Conservation (phyloP, 345 rosid species). For the Linum lewisii region DNA sequence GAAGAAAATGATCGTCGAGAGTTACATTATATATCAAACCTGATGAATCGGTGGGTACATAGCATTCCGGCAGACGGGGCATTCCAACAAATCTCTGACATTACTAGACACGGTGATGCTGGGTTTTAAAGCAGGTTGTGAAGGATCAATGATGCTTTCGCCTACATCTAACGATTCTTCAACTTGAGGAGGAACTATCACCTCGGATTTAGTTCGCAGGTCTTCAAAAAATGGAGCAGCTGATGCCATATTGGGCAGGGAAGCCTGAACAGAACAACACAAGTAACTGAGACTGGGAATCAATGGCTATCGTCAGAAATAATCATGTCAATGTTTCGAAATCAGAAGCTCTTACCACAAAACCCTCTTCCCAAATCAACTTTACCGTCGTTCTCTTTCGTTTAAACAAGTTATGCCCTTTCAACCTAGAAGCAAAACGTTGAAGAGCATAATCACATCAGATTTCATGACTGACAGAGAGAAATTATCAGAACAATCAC, state of each 20-base stretch:
- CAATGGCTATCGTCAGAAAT: neutral
- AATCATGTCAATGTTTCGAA: neutral
- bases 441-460: neutral
- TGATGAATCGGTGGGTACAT: conserved; percentile 92
- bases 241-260: conserved; percentile 37
- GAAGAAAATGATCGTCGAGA: conserved; percentile 3
- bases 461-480: neutral
- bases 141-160: conserved; percentile 47
- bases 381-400: conserved; percentile 1
- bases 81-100: conserved; percentile 72
- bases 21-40: conserved; percentile 26
- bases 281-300: neutral
- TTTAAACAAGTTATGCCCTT: conserved; percentile 6
- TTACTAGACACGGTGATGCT: conserved; percentile 56
- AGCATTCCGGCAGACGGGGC: conserved; percentile 78
- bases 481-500: too few relatives aligned
- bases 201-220: conserved; percentile 51
- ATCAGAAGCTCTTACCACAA: conserved; percentile 16
- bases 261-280: neutral
- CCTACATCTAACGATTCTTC: conserved; percentile 40
- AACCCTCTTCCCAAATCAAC: conserved; percentile 1
- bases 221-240: conserved; percentile 49
- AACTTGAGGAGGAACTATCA: conserved; percentile 50
- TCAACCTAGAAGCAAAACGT: conserved; percentile 7
- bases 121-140: conserved; percentile 41